Base-by-base conservation (phyloP, 331 rosid genomes). In the Ulmus americana region DNA sequence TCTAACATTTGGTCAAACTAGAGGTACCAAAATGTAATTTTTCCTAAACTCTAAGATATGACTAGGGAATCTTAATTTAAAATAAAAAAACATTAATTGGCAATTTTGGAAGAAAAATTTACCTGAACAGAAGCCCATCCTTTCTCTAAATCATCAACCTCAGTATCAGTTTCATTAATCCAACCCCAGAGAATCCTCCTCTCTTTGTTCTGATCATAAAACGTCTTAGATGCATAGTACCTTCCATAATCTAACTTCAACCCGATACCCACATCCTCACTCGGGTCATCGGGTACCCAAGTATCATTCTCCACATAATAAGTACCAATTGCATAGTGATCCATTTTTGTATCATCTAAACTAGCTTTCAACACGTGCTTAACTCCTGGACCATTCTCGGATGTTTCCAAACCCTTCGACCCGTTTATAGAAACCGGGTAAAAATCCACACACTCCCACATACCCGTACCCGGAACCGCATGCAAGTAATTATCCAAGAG, bases 401-500 rank as follows among this genome's bases (percentile, higher is more conserved):
- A 87, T 0, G 94, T 83, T 0, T 84, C 90, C 88, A 87, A 40
- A 13, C 95, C 97, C 6, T 18, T 12, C 0, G 77, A 61, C 83
- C 87, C 91, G 39, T 82, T 67, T 20, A 60, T n/a, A 0, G 82
- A 54, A 62, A 90, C 75, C 35, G 97, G 97, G 74, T 78, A 90
- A 70, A 90, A 87, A 48, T 90, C 97, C 5, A 90, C 84, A 18
- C 97, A 90, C 69, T 90, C 97, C 97, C 97, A 90, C 95, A 90
- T 90, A 4, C 97, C 97, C 68, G 97, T 87, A 61, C 80, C 94
- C 63, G 90, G 81, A 10, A 90, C 97, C 12, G 42, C 58, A 46
- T 90, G 97, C 74, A 90, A 63, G 22, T 9, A 15, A 0, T 71
- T 42, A 1, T 71, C 43, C 18, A 15, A 58, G 0, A 78, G 82